Evolutionary conservation across 345 rosid species (phyloP).

Genomic region (Orychophragmus violaceus): DNA sequence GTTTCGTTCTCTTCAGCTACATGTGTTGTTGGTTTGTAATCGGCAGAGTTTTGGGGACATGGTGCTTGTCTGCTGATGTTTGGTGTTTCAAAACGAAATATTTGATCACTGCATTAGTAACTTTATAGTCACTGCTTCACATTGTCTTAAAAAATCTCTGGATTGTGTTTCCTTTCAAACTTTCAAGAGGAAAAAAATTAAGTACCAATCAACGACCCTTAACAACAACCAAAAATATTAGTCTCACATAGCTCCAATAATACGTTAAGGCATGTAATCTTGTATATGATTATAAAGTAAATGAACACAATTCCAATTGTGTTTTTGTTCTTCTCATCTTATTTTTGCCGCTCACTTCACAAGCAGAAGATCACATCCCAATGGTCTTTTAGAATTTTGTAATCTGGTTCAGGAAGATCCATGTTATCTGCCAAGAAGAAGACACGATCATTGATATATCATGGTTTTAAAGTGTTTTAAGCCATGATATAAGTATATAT

Average conservation of each 20-base stretch:
- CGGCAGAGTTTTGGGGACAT: slow-evolving; percentile 22
- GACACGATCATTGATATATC: no score
- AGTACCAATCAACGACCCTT: slow-evolving; percentile 1
- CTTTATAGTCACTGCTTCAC: neutral
- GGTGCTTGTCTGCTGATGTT: slow-evolving; percentile 8
- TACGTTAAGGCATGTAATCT: neutral
- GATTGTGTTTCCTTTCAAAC: neutral
- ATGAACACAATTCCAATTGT: slow-evolving; percentile 26
- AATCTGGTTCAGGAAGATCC: slow-evolving; percentile 95
- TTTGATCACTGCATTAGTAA: neutral
- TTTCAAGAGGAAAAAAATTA: neutral
- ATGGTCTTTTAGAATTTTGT: slow-evolving; percentile 42
- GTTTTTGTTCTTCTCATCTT: slow-evolving; percentile 14
- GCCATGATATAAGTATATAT: no score
- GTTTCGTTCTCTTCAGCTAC: neutral
- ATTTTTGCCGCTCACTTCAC: neutral
- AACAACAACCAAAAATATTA: neutral
- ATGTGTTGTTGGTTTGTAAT: neutral
- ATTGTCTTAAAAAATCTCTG: neutral
- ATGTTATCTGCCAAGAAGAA: slow-evolving; percentile 65
- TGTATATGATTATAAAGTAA: slow-evolving; percentile 13
- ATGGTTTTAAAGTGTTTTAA: no score
- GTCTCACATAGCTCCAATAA: slow-evolving; percentile 11
- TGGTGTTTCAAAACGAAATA: neutral
- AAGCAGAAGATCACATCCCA: slow-evolving; percentile 39